A percentile compares a stretch with the other conserved stretches of the same genome.
phyloP scores from a whole-genome alignment of 164 flowering plant species.

The Vitis riparia region DNA sequence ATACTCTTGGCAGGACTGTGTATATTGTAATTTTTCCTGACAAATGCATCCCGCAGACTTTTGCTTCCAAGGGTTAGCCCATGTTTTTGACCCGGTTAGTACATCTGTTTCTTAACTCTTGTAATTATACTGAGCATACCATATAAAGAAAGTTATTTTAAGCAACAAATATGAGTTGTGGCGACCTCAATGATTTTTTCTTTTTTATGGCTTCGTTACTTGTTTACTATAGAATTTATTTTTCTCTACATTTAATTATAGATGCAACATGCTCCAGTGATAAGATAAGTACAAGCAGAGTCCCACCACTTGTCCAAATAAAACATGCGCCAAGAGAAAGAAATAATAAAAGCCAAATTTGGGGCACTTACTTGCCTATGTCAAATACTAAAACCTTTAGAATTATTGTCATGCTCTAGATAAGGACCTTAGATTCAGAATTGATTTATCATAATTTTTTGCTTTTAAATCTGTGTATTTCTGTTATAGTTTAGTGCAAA shows the following conservation, averaged over 20 bases:
- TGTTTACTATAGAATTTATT: background rate
- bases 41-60: conserved; percentile 41
- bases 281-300: background rate
- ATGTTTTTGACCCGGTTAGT: conserved; percentile 46
- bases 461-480: too few relatives aligned
- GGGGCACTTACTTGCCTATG: too few relatives aligned
- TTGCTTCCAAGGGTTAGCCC: conserved; percentile 48
- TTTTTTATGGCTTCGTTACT: background rate
- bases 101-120: conserved; percentile 24
- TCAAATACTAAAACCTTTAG: too few relatives aligned
- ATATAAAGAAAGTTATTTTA: conserved; percentile 8
- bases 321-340: too few relatives aligned
- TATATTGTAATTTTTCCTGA: conserved; percentile 67
- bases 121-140: conserved; percentile 22
- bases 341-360: too few relatives aligned
- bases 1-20: conserved; percentile 49
- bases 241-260: background rate
- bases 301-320: background rate
- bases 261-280: background rate
- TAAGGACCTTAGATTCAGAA: too few relatives aligned
- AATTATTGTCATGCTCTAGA: too few relatives aligned
- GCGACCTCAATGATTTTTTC: background rate
- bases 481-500: too few relatives aligned
- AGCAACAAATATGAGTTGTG: background rate
- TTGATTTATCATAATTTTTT: too few relatives aligned